Conservation (phyloP, 2,329 filamentous ascomycete species). For the Lecanosticta acicola region DNA sequence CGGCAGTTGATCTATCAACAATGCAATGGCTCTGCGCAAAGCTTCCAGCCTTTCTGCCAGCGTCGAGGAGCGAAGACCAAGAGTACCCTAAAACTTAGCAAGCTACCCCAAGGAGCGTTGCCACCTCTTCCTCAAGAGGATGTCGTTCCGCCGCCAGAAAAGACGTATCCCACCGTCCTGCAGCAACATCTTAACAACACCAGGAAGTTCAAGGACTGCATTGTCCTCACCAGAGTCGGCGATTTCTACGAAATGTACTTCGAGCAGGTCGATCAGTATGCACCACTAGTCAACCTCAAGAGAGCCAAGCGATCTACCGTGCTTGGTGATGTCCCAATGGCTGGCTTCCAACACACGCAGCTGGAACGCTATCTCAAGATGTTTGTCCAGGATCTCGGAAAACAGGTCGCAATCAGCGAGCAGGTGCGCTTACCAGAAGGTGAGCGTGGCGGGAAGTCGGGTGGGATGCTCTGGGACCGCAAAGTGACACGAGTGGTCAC, state of each 20-base stretch:
- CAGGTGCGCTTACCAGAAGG: slow-evolving; percentile 59
- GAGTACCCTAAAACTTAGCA: slow-evolving; percentile 35
- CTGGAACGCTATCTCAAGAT: slow-evolving; percentile 89
- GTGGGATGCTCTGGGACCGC: slow-evolving; percentile 77
- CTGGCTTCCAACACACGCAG: slow-evolving; percentile 90
- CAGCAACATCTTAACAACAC: slow-evolving; percentile 85
- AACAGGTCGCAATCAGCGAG: slow-evolving; percentile 89
- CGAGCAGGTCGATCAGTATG: slow-evolving; percentile 85
- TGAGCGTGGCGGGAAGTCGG: slow-evolving; percentile 64
- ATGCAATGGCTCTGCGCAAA: not conserved
- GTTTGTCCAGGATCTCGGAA: slow-evolving; percentile 82
- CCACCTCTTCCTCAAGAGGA: slow-evolving; percentile 39
- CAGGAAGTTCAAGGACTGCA: slow-evolving; percentile 82
- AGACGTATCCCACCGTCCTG: slow-evolving; percentile 74
- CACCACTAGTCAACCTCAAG: slow-evolving; percentile 80
- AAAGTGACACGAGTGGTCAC: slow-evolving; percentile 83
- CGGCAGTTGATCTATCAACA: no score
- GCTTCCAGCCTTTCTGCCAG: not conserved
- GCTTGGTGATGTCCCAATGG: slow-evolving; percentile 78
- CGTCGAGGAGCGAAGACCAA: slow-evolving; percentile 36
- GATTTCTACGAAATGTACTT: slow-evolving; percentile 98
- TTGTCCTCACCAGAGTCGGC: slow-evolving; percentile 84
- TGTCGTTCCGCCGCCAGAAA: slow-evolving; percentile 44
- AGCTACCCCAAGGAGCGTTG: slow-evolving; percentile 54
- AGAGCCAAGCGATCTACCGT: slow-evolving; percentile 74